Evolutionary conservation across 1,139 yeast species (phyloP), one percentile per base, ranked within the genome.

Genomic region (Kodamaea suecica): DNA sequence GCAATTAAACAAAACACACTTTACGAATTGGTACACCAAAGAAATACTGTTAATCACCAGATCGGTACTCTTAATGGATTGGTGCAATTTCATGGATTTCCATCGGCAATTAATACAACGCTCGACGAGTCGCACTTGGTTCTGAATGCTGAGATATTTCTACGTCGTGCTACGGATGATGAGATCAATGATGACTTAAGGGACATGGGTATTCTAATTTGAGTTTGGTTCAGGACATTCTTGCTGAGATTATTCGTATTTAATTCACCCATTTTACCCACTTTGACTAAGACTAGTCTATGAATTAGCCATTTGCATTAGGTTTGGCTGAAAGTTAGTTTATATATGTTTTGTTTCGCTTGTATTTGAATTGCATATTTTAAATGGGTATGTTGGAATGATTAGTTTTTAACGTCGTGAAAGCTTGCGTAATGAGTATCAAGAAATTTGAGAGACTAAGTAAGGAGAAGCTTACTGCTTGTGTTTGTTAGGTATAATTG

Each of bases 181-280:
- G 90, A 83, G 50, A 67, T 80, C 12, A 63, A 69, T 35, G 78
- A 76, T 11, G 92, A 83, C 52, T 59, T 81, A 30, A 60, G 49
- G 36, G 75, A 72, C 8, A 67, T 73, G 75, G 77, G 77, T 23
- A 23, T 11, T 23, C 26, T n/a, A 23, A 23, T 23, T 10, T 23
- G 26, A 10, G 11, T 23, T 23, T 23, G 7, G n/a, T n/a, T 8
- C 11, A n/a, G n/a, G 26, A 7, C n/a, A 11, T 6, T 5, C 6
- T 7, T 23, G 21, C 9, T 19, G 21, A 19, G 10, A 7, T 7
- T 10, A 7, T 19, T 10, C 23, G 23, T 19, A 10, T 19, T 10
- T 7, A 19, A 7, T 19, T 10, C 23, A 19, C 10, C 10, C 23
- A 19, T 10, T 19, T 7, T 7, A 10, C 10, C 7, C 23, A 19